These are phyloP conservation scores for Amylocarpus encephaloides DNA, from an alignment of 2,329 filamentous ascomycete genomes.

Conservation along the genomic window DNA sequence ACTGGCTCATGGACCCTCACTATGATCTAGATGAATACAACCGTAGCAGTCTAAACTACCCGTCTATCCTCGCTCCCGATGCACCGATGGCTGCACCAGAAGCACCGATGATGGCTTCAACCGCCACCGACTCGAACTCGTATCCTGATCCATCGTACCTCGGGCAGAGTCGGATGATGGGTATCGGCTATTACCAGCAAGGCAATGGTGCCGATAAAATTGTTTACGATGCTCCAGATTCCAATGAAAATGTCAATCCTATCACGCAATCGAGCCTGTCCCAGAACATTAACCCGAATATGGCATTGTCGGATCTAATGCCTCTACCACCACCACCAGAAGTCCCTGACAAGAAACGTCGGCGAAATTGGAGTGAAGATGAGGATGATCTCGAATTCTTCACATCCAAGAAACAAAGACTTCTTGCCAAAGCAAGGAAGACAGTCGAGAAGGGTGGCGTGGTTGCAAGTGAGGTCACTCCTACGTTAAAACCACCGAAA, in stretches of 20 bases:
- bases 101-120: slow-evolving; percentile 9
- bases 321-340: slow-evolving; percentile 9
- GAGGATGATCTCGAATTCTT: slow-evolving; percentile 26
- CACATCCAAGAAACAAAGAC: slow-evolving; percentile 22
- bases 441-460: not conserved
- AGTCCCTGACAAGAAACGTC: slow-evolving; percentile 21
- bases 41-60: slow-evolving; percentile 16
- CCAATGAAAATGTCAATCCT: slow-evolving; percentile 9
- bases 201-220: slow-evolving; percentile 27
- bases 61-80: slow-evolving; percentile 20
- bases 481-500: slow-evolving; percentile 19
- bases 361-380: slow-evolving; percentile 14
- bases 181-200: slow-evolving; percentile 28
- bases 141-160: slow-evolving; percentile 23
- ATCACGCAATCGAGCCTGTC: not conserved
- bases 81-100: not conserved
- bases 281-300: slow-evolving; percentile 13
- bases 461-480: slow-evolving; percentile 1
- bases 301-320: slow-evolving; percentile 23
- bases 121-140: slow-evolving; percentile 8
- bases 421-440: slow-evolving; percentile 15
- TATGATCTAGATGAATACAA: slow-evolving; percentile 21
- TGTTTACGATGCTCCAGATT: slow-evolving; percentile 26
- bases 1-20: slow-evolving; percentile 15
- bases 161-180: slow-evolving; percentile 26